Evolutionary conservation across 345 rosid genomes (phyloP).

Genomic region (Brassica cretica): DNA sequence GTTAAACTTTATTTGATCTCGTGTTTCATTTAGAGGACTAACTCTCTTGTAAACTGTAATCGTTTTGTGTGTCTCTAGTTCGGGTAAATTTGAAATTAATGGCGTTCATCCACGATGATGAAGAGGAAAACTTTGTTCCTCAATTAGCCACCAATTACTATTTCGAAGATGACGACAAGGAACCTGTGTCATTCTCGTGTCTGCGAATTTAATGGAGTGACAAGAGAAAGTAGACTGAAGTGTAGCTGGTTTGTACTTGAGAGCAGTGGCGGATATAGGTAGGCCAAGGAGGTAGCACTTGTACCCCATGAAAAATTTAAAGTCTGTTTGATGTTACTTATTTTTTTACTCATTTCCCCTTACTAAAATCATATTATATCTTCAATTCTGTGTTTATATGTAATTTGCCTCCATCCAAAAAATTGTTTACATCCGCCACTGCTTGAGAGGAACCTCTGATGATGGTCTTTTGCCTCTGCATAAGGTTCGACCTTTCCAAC

Average conservation of each 20-base stretch:
- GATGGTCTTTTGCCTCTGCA: conserved; percentile 56
- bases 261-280: no score
- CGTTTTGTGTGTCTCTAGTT: neutral
- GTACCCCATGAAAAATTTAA: no score
- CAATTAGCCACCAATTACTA: conserved; percentile 54
- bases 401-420: no score
- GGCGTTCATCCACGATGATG: conserved; percentile 48
- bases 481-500: conserved; percentile 59
- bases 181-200: conserved; percentile 54
- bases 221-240: conserved; percentile 27
- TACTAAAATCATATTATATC: no score
- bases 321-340: no score
- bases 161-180: conserved; percentile 57
- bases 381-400: no score
- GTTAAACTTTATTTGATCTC: neutral
- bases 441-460: conserved; percentile 50
- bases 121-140: conserved; percentile 57
- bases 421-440: no score
- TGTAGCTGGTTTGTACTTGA: conserved; percentile 45
- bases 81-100: neutral
- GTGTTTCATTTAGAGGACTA: neutral
- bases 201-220: conserved; percentile 64
- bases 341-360: no score
- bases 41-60: neutral
- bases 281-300: no score